A percentile compares a stretch with the other conserved stretches of the same genome.
phyloP scores from a whole-genome alignment of 2,329 filamentous ascomycete genomes.

The Aurifilum marmelostoma region DNA sequence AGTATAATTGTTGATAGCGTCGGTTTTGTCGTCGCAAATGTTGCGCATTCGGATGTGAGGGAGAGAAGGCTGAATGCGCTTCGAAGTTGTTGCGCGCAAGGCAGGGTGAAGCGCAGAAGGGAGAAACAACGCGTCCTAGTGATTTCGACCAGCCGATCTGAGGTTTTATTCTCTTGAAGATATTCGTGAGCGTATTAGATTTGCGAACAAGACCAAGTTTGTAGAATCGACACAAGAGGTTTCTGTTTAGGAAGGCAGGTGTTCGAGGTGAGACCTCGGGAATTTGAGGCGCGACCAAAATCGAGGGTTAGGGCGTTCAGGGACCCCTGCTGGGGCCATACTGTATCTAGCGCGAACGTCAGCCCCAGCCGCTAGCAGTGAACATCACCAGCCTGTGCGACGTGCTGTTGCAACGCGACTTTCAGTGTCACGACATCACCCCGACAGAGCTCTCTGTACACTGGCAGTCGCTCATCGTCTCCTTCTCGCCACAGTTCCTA shows the following conservation, averaged over 20 bases:
- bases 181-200: neutral
- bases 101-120: neutral
- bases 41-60: neutral
- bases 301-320: conserved; percentile 12
- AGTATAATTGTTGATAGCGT: neutral
- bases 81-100: neutral
- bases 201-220: neutral
- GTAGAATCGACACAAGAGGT: neutral
- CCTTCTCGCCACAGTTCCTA: neutral
- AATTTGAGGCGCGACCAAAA: neutral
- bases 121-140: neutral
- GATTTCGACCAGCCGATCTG: neutral
- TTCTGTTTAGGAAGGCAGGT: neutral
- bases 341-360: no score
- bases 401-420: conserved; percentile 3
- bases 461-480: no score
- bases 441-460: neutral
- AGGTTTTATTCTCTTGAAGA: neutral
- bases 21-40: neutral
- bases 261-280: conserved; percentile 2
- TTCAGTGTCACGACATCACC: neutral
- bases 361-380: neutral
- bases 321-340: neutral
- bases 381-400: neutral
- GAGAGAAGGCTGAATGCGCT: neutral